Base-by-base conservation (phyloP, 495 filamentous ascomycete genomes). In the Penicillium odoratum region DNA sequence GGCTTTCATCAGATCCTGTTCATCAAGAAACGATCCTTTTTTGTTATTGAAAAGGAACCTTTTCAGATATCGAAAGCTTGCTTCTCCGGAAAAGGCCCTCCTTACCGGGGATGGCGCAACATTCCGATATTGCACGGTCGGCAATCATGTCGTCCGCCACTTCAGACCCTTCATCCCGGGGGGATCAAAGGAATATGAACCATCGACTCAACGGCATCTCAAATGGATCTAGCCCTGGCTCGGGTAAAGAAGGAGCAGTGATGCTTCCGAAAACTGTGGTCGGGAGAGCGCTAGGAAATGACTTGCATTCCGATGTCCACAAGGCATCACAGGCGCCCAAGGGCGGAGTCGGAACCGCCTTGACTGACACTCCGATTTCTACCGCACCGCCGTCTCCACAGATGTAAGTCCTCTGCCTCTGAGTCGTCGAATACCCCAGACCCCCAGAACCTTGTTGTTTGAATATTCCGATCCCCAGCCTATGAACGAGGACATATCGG, bases 341-440 rank as follows among this genome's bases (percentile, higher is more conserved):
- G 67, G 74, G 81, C 68, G 76, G 77, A 64, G 71, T 82, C 69
- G 85, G 85, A 58, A 71, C 68, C 50, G 78, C 83, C 42, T 70
- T 88, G 68, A 83, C 75, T 59, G 88, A 91, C 72, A 91, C 88
- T 63, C 88, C 88, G 55, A 66, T 75, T 69, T 80, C 87, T 62
- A 88, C 88, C 61, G 85, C 84, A 54, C 86, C 87, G 30, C 83
- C 77, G 70, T 89, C 86, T 70, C 88, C 88, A 64, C 81, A 81
- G 66, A 87, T 91, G 85, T 89, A 74, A 74, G 86, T 77, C 44
- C 48, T 49, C 42, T 47, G 28, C 53, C 59, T 64, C 55, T 57
- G 59, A 65, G 62, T 64, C 55, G 58, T 66, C 56, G 40, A 52
- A 28, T 44, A 25, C 55, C n/a, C 42, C 28, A 9, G 5, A 36